Conservation (phyloP, 441 rosid genomes). For the Sinapis alba region DNA sequence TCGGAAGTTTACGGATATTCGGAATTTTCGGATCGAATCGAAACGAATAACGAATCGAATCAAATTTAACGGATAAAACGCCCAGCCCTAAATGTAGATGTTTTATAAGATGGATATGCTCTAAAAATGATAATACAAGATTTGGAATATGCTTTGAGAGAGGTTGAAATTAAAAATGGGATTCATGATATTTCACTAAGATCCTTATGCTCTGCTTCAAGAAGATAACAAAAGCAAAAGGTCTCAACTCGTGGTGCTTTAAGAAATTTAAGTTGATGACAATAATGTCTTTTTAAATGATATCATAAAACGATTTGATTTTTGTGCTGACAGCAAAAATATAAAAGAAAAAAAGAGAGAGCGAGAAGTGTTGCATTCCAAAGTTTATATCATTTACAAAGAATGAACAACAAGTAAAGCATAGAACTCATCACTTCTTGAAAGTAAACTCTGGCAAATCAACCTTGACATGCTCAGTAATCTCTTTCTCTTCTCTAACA, state of each 20-base stretch:
- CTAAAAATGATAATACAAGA: no score
- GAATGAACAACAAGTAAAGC: constrained; percentile 25
- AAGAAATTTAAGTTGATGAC: neutral
- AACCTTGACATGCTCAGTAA: constrained; percentile 41
- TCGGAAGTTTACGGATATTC: no score
- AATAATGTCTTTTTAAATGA: neutral
- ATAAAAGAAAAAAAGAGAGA: neutral
- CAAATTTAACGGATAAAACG: no score
- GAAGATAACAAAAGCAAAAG: neutral
- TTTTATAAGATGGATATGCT: no score
- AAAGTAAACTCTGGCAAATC: constrained; percentile 51
- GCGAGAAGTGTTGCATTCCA: constrained; percentile 3
- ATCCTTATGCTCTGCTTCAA: constrained; percentile 1
- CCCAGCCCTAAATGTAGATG: no score
- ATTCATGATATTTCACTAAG: no score
- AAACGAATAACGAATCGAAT: no score
- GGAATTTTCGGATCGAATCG: no score
- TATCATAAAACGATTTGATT: neutral
- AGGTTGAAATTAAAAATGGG: no score
- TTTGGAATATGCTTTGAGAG: no score
- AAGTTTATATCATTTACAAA: constrained; percentile 31
- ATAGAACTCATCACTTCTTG: constrained; percentile 34
- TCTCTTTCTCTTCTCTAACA: constrained; percentile 28
- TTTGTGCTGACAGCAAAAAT: neutral
- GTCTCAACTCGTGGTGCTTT: neutral